A percentile compares a stretch with the other conserved stretches of the same genome.
phyloP scores from a whole-genome alignment of 768 basidiomycete species.

The Pseudohyphozyma bogoriensis region DNA sequence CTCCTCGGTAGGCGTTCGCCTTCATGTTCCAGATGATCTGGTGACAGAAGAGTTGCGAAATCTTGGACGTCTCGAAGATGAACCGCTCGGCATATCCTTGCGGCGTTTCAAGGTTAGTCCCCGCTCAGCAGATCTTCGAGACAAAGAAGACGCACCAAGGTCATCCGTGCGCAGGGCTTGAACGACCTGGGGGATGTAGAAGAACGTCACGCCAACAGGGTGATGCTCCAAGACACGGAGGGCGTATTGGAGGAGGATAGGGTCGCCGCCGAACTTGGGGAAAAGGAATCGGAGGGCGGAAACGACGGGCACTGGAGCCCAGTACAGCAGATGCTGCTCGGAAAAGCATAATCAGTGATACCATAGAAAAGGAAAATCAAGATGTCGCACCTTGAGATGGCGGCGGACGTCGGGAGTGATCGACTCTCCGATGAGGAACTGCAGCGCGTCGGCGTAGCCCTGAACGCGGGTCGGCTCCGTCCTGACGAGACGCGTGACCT shows the following conservation, averaged over 20 bases:
- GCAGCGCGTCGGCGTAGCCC: constrained; percentile 68
- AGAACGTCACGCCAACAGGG: constrained; percentile 89
- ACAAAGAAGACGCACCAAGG: constrained; percentile 49
- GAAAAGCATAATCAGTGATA: constrained; percentile 3
- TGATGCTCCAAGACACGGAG: constrained; percentile 91
- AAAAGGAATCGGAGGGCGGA: constrained; percentile 59
- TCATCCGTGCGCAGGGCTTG: constrained; percentile 87
- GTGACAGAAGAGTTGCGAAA: constrained; percentile 95
- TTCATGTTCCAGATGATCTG: constrained; percentile 99
- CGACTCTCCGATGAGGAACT: constrained; percentile 64
- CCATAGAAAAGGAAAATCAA: neutral
- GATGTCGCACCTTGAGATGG: constrained; percentile 61
- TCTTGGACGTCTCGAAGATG: constrained; percentile 93
- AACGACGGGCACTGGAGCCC: constrained; percentile 69
- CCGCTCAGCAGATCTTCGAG: neutral
- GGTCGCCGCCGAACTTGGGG: constrained; percentile 68
- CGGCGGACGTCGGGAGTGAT: constrained; percentile 50
- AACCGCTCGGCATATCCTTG: constrained; percentile 86
- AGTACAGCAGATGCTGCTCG: constrained; percentile 67
- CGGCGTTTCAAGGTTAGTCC: neutral
- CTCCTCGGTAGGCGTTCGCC: constrained; percentile 91
- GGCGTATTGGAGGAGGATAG: constrained; percentile 84
- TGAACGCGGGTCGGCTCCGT: constrained; percentile 59
- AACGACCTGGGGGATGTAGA: constrained; percentile 97
- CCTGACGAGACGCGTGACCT: constrained; percentile 65